phyloP scores from a whole-genome alignment of 2,329 filamentous ascomycete genomes.

The Falciphora oryzae region DNA sequence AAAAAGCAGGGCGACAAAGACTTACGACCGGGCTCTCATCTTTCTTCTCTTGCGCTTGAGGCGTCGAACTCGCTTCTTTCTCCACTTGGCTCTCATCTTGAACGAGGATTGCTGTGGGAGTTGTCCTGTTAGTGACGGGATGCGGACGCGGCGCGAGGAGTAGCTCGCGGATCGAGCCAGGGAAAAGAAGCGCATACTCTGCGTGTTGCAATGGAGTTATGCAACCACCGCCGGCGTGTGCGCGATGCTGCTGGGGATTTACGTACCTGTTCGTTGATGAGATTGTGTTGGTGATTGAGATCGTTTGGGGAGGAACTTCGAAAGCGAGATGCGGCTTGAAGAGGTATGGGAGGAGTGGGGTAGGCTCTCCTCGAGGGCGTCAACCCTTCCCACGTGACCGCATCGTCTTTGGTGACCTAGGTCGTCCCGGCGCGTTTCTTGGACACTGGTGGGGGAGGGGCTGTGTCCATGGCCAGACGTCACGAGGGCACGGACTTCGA shows the following conservation, averaged over 20 bases:
- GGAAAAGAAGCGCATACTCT: not conserved
- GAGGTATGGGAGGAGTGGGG: not conserved
- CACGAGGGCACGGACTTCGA: not conserved
- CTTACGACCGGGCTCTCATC: conserved; percentile 96
- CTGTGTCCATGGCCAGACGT: no score
- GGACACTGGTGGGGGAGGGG: no score
- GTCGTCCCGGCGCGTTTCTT: no score
- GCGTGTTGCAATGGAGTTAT: not conserved
- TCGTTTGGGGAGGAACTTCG: not conserved
- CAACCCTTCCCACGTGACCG: not conserved
- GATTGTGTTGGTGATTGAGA: not conserved
- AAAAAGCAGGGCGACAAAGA: conserved; percentile 23
- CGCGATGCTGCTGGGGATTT: not conserved
- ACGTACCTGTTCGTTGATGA: conserved; percentile 1
- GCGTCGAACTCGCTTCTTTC: conserved; percentile 99
- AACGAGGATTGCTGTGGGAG: conserved; percentile 26
- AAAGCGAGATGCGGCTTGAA: not conserved
- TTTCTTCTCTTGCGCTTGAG: conserved; percentile 99
- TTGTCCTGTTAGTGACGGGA: not conserved
- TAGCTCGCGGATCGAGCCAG: conserved; percentile 10
- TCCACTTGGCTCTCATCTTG: conserved; percentile 95
- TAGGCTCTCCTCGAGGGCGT: not conserved
- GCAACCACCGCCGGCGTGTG: not conserved
- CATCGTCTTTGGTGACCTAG: not conserved
- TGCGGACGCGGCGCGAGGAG: conserved; percentile 7